phyloP scores from a whole-genome alignment of 306 rosid species.

The Inga leiocalycina region DNA sequence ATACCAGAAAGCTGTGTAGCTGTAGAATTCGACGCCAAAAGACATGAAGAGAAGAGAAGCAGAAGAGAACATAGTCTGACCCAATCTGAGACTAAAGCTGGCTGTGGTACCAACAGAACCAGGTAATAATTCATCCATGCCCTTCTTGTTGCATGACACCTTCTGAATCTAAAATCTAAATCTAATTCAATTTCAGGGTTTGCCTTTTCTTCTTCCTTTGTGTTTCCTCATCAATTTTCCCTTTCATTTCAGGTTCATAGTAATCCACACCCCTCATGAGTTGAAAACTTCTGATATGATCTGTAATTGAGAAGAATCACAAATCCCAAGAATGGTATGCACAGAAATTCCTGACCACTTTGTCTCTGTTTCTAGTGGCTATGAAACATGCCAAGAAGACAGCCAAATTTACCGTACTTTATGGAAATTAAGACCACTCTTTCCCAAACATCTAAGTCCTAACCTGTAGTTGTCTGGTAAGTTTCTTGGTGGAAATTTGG shows the following conservation, averaged over 20 bases:
- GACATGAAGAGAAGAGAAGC: conserved; percentile 92
- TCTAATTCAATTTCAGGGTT: conserved; percentile 21
- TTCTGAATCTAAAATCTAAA: not conserved
- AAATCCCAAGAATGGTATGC: not conserved
- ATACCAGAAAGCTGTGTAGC: conserved; percentile 90
- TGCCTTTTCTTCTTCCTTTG: conserved; percentile 43
- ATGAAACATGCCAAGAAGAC: conserved; percentile 24
- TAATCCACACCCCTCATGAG: conserved; percentile 15
- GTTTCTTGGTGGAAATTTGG: conserved; percentile 46
- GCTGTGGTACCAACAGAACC: conserved; percentile 79
- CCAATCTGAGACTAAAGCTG: conserved; percentile 77
- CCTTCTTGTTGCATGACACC: conserved; percentile 26
- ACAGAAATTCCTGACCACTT: conserved; percentile 5
- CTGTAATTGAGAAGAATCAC: not conserved
- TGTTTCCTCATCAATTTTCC: conserved; percentile 41
- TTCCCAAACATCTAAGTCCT: conserved; percentile 10
- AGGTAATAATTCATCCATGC: conserved; percentile 70
- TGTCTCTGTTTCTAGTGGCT: not conserved
- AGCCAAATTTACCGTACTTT: conserved; percentile 22
- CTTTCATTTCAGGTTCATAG: conserved; percentile 35
- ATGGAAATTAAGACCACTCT: conserved; percentile 1
- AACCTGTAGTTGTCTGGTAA: conserved; percentile 17
- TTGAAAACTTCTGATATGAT: not conserved
- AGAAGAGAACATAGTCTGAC: conserved; percentile 77
- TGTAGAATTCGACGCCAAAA: conserved; percentile 79